phyloP scores from a whole-genome alignment of 1,284 basidiomycete species.

The Puccinia novopanici region DNA sequence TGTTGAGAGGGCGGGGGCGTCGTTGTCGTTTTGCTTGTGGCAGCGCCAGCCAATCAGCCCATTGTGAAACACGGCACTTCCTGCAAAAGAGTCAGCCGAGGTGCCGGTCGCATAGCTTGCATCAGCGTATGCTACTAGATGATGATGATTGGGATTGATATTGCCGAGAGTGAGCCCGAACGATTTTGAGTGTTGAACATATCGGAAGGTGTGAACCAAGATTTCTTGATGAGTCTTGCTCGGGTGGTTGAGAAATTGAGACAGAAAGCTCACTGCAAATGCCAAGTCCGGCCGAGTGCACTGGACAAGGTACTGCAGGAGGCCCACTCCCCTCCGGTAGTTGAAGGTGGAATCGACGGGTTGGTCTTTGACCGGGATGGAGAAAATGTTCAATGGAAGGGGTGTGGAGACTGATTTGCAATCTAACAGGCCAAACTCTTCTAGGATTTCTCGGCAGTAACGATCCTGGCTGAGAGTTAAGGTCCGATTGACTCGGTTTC shows the following conservation, averaged over 20 bases:
- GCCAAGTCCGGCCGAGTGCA: constrained; percentile 17
- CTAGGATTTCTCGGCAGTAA: background rate
- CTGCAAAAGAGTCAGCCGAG: background rate
- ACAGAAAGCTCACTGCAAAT: background rate
- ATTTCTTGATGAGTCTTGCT: background rate
- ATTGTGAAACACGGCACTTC: background rate
- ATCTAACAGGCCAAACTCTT: constrained; percentile 22
- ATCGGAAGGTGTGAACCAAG: background rate
- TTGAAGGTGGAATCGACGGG: background rate
- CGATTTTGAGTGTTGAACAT: background rate
- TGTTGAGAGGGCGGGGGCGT: no score
- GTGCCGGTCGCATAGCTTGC: background rate
- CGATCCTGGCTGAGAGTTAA: constrained; percentile 4
- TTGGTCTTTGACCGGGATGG: background rate
- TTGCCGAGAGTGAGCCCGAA: background rate
- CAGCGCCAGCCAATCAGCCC: constrained; percentile 30
- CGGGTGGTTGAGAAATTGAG: background rate
- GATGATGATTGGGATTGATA: no score
- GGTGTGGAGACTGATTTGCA: background rate
- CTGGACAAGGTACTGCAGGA: constrained; percentile 31
- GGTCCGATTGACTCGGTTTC: background rate
- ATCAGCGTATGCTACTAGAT: background rate
- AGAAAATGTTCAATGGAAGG: background rate
- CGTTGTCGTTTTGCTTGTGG: constrained; percentile 32
- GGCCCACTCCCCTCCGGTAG: background rate